These are phyloP conservation scores for Suillus decipiens DNA, from an alignment of 768 basidiomycete species.

Conservation along the genomic window DNA sequence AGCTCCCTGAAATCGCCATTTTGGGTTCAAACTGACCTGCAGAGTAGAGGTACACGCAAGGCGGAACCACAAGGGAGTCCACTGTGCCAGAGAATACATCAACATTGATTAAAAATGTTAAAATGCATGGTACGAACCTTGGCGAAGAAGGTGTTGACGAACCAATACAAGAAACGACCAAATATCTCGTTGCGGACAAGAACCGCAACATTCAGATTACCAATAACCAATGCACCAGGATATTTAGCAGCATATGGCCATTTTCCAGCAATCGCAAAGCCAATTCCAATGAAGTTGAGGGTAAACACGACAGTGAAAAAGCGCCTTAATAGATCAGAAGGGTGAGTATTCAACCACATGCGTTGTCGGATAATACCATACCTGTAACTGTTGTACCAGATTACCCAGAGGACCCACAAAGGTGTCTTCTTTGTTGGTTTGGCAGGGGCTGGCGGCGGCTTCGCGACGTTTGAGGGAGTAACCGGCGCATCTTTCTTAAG, in stretches of 20 bases:
- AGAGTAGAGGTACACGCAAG: slow-evolving; percentile 73
- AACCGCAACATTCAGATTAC: slow-evolving; percentile 71
- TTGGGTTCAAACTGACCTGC: slow-evolving; percentile 42
- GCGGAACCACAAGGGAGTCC: slow-evolving; percentile 73
- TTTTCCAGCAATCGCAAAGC: slow-evolving; percentile 58
- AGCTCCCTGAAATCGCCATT: slow-evolving; percentile 5
- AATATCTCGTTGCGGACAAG: slow-evolving; percentile 84
- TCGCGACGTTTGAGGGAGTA: slow-evolving; percentile 35
- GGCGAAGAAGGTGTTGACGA: slow-evolving; percentile 75
- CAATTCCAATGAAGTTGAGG: slow-evolving; percentile 60
- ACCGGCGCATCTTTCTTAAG: slow-evolving; percentile 46
- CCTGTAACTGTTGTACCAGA: slow-evolving; percentile 86
- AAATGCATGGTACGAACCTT: slow-evolving; percentile 42
- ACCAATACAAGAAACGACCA: slow-evolving; percentile 70
- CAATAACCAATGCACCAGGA: slow-evolving; percentile 71
- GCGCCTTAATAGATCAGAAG: slow-evolving; percentile 48
- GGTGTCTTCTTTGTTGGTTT: slow-evolving; percentile 55
- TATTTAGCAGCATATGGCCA: slow-evolving; percentile 71
- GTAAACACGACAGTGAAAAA: slow-evolving; percentile 66
- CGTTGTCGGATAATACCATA: slow-evolving; percentile 26
- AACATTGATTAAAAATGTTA: background rate
- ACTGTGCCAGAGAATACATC: slow-evolving; percentile 39
- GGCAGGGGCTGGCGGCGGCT: slow-evolving; percentile 36
- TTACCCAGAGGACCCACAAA: slow-evolving; percentile 57
- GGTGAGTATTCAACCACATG: background rate